phyloP scores from a whole-genome alignment of 768 basidiomycete species.

The Hypsizygus marmoreus region DNA sequence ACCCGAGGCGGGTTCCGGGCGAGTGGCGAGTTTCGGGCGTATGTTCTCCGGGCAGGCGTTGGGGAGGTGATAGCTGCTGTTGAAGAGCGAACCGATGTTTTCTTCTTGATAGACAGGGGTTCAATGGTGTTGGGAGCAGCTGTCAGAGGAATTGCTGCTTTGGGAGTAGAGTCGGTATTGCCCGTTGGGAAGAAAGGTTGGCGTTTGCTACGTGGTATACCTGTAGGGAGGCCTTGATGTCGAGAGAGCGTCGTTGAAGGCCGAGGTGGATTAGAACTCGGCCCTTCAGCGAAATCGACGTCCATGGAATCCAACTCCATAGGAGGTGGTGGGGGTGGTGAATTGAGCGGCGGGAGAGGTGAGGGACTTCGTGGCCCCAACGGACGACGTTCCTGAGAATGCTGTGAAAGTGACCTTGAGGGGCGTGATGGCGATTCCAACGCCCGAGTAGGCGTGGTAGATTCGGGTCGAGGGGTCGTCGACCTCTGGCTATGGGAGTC shows the following conservation, averaged over 20 bases:
- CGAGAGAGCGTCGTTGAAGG: constrained; percentile 25
- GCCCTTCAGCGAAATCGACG: constrained; percentile 46
- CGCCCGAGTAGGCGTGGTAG: constrained; percentile 38
- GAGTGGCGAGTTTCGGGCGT: constrained; percentile 55
- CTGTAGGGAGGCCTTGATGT: constrained; percentile 37
- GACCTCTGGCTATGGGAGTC: constrained; percentile 43
- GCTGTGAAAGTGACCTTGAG: constrained; percentile 47
- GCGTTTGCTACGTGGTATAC: constrained; percentile 71
- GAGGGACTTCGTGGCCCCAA: constrained; percentile 78
- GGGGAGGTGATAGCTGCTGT: constrained; percentile 38
- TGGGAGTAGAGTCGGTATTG: constrained; percentile 59
- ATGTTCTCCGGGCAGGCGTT: constrained; percentile 39
- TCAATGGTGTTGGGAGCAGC: constrained; percentile 54
- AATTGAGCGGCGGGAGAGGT: constrained; percentile 55
- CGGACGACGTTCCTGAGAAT: constrained; percentile 59
- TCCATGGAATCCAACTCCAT: constrained; percentile 45
- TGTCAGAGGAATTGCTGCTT: constrained; percentile 33
- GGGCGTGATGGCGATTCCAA: constrained; percentile 35
- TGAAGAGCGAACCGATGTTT: constrained; percentile 58
- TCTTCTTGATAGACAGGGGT: constrained; percentile 86
- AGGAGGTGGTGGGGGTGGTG: constrained; percentile 31
- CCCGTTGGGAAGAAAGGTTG: constrained; percentile 60
- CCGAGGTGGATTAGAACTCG: constrained; percentile 24
- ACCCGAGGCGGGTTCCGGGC: constrained; percentile 44
- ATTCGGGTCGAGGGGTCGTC: constrained; percentile 49